Base-by-base conservation (phyloP, 305 asterid genomes). In the Fraxinus platypoda region DNA sequence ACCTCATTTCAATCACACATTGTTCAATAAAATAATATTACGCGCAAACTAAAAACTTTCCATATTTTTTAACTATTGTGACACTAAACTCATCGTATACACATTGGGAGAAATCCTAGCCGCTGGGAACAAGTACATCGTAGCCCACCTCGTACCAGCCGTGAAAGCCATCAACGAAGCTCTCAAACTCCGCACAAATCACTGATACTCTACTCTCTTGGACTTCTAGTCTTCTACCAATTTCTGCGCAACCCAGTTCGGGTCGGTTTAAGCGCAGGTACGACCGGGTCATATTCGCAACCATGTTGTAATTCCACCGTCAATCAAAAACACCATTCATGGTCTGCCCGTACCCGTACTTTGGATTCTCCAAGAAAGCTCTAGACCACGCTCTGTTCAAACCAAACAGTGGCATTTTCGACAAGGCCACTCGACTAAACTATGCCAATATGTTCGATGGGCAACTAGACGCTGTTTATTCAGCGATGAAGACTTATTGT, bases 271-370 rank as follows among this genome's bases (percentile, higher is more conserved):
- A 86, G 13, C 81, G 77, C 2, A 88, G 83, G 37, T 87, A 80
- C 79, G 91, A 87, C 6, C 81, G 75, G 80, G 88, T 59, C 26
- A 84, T 90, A 12, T 86, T 90, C 64, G 83, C 78, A 15, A 93
- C 93, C 1, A 83, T 91, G 88, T 74, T 91, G 17, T 83, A 89
- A 26, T 89, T 91, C 31, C 92, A 88, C 80, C 84, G 86, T 0
- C 81, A 80, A 59, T 88, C 93, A 0, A 82, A 84, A 13, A 72
- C 92, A 2, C 91, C 93, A 0, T 91, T 91, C 84, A 86, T 91
- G 94, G 85, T 91, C 15, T 86, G 91, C 80, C 91, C 94, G 9
- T 89, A 88, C 82, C 93, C 92, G 0, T 91, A 84, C 52, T 89
- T 91, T 19, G 91, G 88, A 57, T 87, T 84, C 83, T 68, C 62